Evolutionary conservation across 306 rosid genomes (phyloP).

Genomic region (Adenanthera pavonina): DNA sequence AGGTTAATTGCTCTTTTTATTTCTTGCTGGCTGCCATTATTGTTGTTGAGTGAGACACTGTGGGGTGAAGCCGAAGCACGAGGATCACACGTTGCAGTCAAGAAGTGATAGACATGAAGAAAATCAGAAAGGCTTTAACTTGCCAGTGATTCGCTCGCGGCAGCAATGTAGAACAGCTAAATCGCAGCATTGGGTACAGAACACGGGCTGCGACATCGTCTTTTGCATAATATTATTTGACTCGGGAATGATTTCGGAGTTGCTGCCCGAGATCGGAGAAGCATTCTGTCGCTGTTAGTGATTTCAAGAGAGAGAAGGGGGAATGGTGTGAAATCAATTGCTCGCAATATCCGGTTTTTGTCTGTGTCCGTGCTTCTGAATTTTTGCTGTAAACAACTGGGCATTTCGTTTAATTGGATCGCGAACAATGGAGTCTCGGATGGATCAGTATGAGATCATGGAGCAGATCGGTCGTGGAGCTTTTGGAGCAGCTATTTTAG

Average conservation of each 20-base stretch:
- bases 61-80: slow-evolving; percentile 18
- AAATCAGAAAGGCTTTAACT: slow-evolving; percentile 3
- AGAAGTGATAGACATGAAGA: neutral
- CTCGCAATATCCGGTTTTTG: slow-evolving; percentile 20
- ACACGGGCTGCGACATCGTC: neutral
- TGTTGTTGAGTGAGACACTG: slow-evolving; percentile 10
- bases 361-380: neutral
- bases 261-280: slow-evolving; percentile 24
- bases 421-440: slow-evolving; percentile 78
- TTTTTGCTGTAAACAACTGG: slow-evolving; percentile 18
- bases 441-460: slow-evolving; percentile 99
- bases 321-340: slow-evolving; percentile 44
- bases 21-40: slow-evolving; percentile 29
- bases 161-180: slow-evolving; percentile 47
- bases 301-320: slow-evolving; percentile 36
- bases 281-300: slow-evolving; percentile 26
- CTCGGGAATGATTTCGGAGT: slow-evolving; percentile 27
- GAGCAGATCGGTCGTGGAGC: slow-evolving; percentile 99
- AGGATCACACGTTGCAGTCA: slow-evolving; percentile 3
- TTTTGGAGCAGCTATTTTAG: slow-evolving; percentile 98
- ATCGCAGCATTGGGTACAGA: slow-evolving; percentile 31
- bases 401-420: slow-evolving; percentile 40
- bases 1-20: slow-evolving; percentile 26
- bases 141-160: slow-evolving; percentile 13
- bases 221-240: neutral